Conservation (phyloP, 305 asterid species). For the Solanum hybrid region DNA sequence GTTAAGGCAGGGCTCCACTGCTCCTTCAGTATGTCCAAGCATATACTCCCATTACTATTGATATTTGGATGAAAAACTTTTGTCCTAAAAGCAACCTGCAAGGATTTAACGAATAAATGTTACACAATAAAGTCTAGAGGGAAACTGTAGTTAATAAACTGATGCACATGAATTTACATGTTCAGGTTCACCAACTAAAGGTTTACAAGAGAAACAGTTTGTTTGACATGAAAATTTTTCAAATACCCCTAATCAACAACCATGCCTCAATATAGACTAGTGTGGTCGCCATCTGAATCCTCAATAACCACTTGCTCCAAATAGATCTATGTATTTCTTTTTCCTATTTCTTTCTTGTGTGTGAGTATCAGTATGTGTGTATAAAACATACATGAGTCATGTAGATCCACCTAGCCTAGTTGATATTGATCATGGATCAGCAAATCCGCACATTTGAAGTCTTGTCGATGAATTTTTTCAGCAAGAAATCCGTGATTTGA, state of each 20-base stretch:
- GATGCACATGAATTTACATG: neutral
- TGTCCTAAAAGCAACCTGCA: constrained; percentile 21
- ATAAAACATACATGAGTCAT: neutral
- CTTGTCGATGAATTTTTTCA: neutral
- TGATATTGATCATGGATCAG: neutral
- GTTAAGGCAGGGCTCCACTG: constrained; percentile 76
- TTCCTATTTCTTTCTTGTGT: neutral
- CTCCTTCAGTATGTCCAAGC: constrained; percentile 59
- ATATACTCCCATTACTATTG: constrained; percentile 59
- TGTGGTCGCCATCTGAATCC: neutral
- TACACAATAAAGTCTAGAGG: neutral
- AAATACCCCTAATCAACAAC: neutral
- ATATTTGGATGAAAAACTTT: constrained; percentile 52
- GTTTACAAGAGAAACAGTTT: neutral
- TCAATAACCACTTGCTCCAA: neutral
- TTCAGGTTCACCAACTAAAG: neutral
- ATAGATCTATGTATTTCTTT: neutral
- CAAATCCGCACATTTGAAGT: neutral
- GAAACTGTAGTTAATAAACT: neutral
- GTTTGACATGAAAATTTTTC: neutral
- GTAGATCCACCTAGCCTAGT: neutral
- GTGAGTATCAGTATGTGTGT: neutral
- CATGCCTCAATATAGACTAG: neutral
- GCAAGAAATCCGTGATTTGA: neutral
- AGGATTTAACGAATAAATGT: neutral